A percentile compares a stretch with the other conserved stretches of the same genome.
Evolutionary conservation across 371 early-diverging fungal genomes (phyloP).

Genomic region (Blakeslea trispora): DNA sequence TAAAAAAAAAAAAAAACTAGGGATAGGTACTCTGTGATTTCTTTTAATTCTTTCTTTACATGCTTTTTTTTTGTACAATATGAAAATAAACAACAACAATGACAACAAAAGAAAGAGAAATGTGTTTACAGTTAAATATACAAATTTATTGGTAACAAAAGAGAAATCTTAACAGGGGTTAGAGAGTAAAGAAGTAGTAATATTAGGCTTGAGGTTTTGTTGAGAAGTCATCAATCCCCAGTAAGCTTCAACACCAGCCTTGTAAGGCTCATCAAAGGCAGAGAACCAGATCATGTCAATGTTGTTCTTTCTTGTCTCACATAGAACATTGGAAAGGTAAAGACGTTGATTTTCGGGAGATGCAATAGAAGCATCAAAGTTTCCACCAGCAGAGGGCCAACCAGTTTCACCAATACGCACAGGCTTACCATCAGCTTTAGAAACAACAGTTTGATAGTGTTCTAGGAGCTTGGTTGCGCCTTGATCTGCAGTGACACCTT

Average conservation of each 20-base stretch:
- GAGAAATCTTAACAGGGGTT: constrained; percentile 4
- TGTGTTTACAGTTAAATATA: too few species aligned
- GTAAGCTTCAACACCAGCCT: constrained; percentile 55
- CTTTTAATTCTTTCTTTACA: too few species aligned
- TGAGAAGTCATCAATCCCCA: constrained; percentile 55
- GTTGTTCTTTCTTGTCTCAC: constrained; percentile 46
- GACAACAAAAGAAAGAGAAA: too few species aligned
- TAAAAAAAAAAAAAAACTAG: background rate
- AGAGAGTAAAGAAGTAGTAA: constrained; percentile 5
- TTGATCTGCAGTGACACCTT: constrained; percentile 54
- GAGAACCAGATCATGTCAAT: constrained; percentile 62
- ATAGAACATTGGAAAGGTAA: constrained; percentile 45
- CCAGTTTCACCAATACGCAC: constrained; percentile 70
- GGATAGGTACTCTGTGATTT: too few species aligned
- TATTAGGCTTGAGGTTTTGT: constrained; percentile 20
- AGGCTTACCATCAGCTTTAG: constrained; percentile 47
- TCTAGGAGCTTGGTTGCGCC: constrained; percentile 49
- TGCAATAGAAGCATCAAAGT: constrained; percentile 50
- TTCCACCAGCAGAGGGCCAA: constrained; percentile 63
- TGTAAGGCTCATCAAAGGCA: constrained; percentile 66
- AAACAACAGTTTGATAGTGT: constrained; percentile 49
- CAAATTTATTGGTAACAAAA: constrained; percentile 8
- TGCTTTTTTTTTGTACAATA: constrained; percentile 3
- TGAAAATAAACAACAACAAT: background rate
- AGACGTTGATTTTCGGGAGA: constrained; percentile 53